Evolutionary conservation across 176 grass and related monocot genomes (phyloP).

Genomic region (Oryza punctata): DNA sequence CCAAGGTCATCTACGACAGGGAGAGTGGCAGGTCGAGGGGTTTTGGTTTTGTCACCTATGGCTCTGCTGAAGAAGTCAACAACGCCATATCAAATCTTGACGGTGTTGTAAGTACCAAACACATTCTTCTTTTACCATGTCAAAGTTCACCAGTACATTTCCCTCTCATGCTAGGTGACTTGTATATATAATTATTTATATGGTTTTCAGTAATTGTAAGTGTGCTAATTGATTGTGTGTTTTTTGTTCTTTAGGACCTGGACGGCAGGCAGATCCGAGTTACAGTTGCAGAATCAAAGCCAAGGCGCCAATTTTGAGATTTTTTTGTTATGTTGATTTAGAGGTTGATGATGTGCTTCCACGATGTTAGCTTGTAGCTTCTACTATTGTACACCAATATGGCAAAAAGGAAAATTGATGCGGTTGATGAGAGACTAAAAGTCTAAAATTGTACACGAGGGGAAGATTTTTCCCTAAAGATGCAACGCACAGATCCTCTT

Average conservation of each 20-base stretch:
- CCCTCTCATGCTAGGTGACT: not conserved
- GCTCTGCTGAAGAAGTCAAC: constrained; percentile 57
- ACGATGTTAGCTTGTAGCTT: constrained; percentile 38
- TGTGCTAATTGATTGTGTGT: not conserved
- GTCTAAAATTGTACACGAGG: not conserved
- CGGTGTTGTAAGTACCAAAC: constrained; percentile 64
- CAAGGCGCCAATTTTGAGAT: constrained; percentile 64
- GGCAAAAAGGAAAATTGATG: not conserved
- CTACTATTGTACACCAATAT: constrained; percentile 15
- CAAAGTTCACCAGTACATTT: not conserved
- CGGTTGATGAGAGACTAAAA: not conserved
- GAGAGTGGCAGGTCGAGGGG: constrained; percentile 93
- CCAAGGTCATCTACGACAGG: constrained; percentile 80
- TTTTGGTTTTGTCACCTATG: constrained; percentile 90
- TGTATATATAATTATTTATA: not conserved
- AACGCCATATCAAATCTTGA: constrained; percentile 84
- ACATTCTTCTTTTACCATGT: not conserved
- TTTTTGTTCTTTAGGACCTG: constrained; percentile 58
- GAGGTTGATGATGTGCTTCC: constrained; percentile 19
- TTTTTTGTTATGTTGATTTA: constrained; percentile 4
- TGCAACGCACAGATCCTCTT: not conserved
- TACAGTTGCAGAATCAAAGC: constrained; percentile 79
- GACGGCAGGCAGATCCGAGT: constrained; percentile 87
- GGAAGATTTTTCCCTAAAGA: not conserved
- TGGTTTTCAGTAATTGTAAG: not conserved